Evolutionary conservation across 495 filamentous ascomycete genomes (phyloP).

Genomic region (Aspergillus baeticus): DNA sequence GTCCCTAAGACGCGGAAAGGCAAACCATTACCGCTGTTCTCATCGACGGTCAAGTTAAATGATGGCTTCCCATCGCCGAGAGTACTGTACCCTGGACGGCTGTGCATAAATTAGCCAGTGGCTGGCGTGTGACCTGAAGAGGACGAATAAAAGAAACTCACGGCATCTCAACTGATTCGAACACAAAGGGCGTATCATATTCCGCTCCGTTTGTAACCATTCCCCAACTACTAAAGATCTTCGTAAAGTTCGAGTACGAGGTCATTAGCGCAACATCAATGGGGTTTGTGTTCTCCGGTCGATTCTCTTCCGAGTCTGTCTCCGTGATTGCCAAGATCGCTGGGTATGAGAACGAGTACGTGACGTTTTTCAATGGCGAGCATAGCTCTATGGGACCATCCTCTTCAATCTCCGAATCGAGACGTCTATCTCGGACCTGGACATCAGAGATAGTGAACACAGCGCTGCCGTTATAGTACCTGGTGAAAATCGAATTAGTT

Average conservation of each 20-base stretch:
- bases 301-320: neutral
- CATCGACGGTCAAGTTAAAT: conserved; percentile 2
- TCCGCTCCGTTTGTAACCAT: neutral
- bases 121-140: neutral
- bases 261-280: neutral
- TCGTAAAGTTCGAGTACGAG: conserved; percentile 6
- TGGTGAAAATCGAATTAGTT: neutral
- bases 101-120: no score
- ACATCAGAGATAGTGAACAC: conserved; percentile 6
- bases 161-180: neutral
- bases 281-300: conserved; percentile 8
- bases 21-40: neutral
- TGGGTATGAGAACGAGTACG: neutral
- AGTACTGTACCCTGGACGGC: no score
- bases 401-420: neutral
- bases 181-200: neutral
- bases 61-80: neutral
- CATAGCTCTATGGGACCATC: conserved; percentile 4
- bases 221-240: neutral
- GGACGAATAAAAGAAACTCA: neutral
- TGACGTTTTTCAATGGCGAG: neutral
- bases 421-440: no score
- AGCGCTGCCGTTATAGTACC: conserved; percentile 9
- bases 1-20: neutral
- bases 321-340: neutral